These are phyloP conservation scores for Cladophialophora exuberans DNA, from an alignment of 2,329 filamentous ascomycete genomes.

Conservation along the genomic window DNA sequence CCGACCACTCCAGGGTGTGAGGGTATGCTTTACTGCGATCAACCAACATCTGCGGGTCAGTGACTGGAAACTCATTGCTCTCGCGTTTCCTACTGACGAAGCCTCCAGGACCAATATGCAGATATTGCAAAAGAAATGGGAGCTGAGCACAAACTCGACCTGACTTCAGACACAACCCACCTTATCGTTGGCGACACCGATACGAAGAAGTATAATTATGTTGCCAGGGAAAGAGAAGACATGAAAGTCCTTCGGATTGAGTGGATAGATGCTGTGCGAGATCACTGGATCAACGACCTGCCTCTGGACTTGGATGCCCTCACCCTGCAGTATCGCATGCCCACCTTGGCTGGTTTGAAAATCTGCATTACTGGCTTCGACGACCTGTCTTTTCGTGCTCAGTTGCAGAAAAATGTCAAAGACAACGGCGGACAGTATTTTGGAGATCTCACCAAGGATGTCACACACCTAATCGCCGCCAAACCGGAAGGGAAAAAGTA, in stretches of 20 bases:
- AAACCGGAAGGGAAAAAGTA: slow-evolving; percentile 87
- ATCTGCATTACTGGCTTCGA: slow-evolving; percentile 74
- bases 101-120: slow-evolving; percentile 44
- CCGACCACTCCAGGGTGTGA: slow-evolving; percentile 56
- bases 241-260: slow-evolving; percentile 78
- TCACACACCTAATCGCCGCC: slow-evolving; percentile 85
- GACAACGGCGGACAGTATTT: slow-evolving; percentile 81
- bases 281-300: slow-evolving; percentile 78
- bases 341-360: slow-evolving; percentile 55
- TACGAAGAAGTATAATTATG: slow-evolving; percentile 93
- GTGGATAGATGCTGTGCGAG: slow-evolving; percentile 81
- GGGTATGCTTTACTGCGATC: slow-evolving; percentile 88
- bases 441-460: slow-evolving; percentile 80
- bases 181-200: slow-evolving; percentile 86
- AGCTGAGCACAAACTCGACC: slow-evolving; percentile 82
- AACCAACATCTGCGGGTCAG: slow-evolving; percentile 70
- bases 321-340: slow-evolving; percentile 59
- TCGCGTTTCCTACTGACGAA: slow-evolving; percentile 18
- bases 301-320: slow-evolving; percentile 73
- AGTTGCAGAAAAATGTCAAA: slow-evolving; percentile 69
- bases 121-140: slow-evolving; percentile 74
- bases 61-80: slow-evolving; percentile 50
- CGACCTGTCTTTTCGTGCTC: slow-evolving; percentile 66
- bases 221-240: slow-evolving; percentile 85
- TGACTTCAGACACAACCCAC: slow-evolving; percentile 95